A percentile compares a stretch with the other conserved stretches of the same genome.
Conservation (phyloP, 208 protist genomes). For the Crithidia bombi region DNA sequence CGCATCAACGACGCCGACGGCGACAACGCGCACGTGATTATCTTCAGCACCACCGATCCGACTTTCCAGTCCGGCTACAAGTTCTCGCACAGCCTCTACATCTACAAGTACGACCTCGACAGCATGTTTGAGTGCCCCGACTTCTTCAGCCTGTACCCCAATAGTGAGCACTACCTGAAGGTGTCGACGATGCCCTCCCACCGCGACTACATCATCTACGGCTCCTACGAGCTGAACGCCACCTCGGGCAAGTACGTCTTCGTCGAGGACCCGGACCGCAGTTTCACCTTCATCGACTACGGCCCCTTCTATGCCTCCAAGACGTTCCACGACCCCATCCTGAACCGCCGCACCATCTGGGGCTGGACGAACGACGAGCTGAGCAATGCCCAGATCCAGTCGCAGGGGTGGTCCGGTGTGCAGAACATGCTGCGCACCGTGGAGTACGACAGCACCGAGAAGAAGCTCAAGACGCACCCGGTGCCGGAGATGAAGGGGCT, state of each 20-base stretch:
- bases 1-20: slow-evolving; percentile 41
- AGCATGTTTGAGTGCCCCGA: slow-evolving; percentile 57
- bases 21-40: slow-evolving; percentile 49
- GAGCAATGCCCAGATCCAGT: slow-evolving; percentile 31
- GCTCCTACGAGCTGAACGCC: slow-evolving; percentile 28
- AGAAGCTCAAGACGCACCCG: slow-evolving; percentile 48
- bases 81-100: slow-evolving; percentile 51
- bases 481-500: slow-evolving; percentile 43
- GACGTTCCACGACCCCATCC: slow-evolving; percentile 55
- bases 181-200: slow-evolving; percentile 49
- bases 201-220: slow-evolving; percentile 53
- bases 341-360: slow-evolving; percentile 52
- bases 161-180: slow-evolving; percentile 48
- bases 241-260: slow-evolving; percentile 37
- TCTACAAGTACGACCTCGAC: slow-evolving; percentile 39
- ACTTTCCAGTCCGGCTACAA: slow-evolving; percentile 52
- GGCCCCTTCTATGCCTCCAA: slow-evolving; percentile 53
- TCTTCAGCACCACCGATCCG: slow-evolving; percentile 49
- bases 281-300: slow-evolving; percentile 55
- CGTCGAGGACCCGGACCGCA: slow-evolving; percentile 36
- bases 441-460: slow-evolving; percentile 45
- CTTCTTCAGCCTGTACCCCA: slow-evolving; percentile 44
- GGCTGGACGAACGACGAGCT: slow-evolving; percentile 58
- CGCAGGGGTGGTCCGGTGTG: slow-evolving; percentile 55
- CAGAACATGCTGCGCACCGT: slow-evolving; percentile 52